Conservation (phyloP, 139 green algal species). For the Picochlorum sp. region DNA sequence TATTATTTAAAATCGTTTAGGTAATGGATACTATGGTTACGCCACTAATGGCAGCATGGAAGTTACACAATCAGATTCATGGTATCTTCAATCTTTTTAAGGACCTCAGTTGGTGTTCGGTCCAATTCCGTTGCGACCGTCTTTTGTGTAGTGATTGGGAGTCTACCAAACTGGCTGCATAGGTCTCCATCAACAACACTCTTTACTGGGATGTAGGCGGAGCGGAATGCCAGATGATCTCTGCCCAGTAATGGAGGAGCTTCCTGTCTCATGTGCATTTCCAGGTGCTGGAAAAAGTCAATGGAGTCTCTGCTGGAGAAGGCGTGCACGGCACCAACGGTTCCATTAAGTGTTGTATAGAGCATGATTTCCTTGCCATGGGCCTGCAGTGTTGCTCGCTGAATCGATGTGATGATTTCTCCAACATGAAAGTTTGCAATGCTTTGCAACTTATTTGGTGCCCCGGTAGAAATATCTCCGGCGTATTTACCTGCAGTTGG, state of each 20-base stretch:
- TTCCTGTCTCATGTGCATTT: constrained; percentile 98
- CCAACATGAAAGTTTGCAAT: constrained; percentile 87
- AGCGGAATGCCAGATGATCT: constrained; percentile 89
- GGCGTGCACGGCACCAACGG: constrained; percentile 76
- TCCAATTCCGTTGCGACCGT: constrained; percentile 69
- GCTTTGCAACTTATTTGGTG: constrained; percentile 81
- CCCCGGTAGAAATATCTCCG: constrained; percentile 61
- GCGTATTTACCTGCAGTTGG: constrained; percentile 87
- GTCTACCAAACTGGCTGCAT: constrained; percentile 73
- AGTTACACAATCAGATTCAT: constrained; percentile 57
- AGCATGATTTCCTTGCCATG: constrained; percentile 76
- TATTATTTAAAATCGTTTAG: too few species aligned
- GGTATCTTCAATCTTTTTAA: constrained; percentile 98
- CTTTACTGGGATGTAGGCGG: constrained; percentile 89
- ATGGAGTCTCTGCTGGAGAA: constrained; percentile 80
- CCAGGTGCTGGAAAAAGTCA: constrained; percentile 96
- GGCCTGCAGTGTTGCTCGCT: constrained; percentile 60
- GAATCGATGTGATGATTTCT: constrained; percentile 79
- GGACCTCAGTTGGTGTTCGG: constrained; percentile 79
- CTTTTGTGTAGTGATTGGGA: constrained; percentile 66
- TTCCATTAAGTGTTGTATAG: constrained; percentile 79
- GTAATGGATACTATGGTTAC: too few species aligned
- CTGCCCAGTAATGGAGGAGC: constrained; percentile 77
- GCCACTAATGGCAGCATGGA: not conserved
- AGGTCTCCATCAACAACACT: constrained; percentile 93